Base-by-base conservation (phyloP, 1,284 basidiomycete genomes). In the Puccinia sorghi region DNA sequence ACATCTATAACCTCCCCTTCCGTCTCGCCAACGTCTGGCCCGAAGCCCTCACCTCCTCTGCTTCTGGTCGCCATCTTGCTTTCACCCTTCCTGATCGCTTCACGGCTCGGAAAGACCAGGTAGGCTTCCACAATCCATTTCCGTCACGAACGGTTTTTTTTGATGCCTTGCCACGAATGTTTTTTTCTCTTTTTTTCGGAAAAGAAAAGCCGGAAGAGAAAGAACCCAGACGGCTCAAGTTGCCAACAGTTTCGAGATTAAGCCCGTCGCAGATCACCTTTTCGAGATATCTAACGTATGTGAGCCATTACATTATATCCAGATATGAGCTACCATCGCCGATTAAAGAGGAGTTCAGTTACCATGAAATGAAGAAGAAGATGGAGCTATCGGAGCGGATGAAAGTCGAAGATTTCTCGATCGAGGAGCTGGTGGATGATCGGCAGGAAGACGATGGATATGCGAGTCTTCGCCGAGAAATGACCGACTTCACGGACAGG, bases 1-100 rank as follows among this genome's bases (percentile, higher is more conserved):
- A 43, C 22, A 27, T 74, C 3, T 74, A 74, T 39, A 74, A 64
- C 25, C 43, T n/a, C 4, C 59, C 59, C 20, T 74, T 74, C 46
- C 72, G 72, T 11, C 22, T 74, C 13, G 22, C 39, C 17, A 63
- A 59, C 17, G 59, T 74, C 2, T 74, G 72, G 56, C 72, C 72
- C n/a, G 72, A 64, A 3, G 72, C 22, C n/a, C 56, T 50, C 11
- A 39, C 22, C 15, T 71, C 50, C 11, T 27, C 5, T 27, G 9
- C 32, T 39, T 8, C 15, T 3, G 15, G 37, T 32, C 4, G 22
- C 9, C 17, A 71, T 39, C 22, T 4, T 13, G 11, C 20, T 25
- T 0, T 15, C 5, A 11, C 22, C 15, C 11, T 39, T 32, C 27
- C 52, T 37, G n/a, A 71, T 54, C 17, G 25, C 25, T 37, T 25